phyloP scores from a whole-genome alignment of 768 basidiomycete species.

The Suillus luteus region DNA sequence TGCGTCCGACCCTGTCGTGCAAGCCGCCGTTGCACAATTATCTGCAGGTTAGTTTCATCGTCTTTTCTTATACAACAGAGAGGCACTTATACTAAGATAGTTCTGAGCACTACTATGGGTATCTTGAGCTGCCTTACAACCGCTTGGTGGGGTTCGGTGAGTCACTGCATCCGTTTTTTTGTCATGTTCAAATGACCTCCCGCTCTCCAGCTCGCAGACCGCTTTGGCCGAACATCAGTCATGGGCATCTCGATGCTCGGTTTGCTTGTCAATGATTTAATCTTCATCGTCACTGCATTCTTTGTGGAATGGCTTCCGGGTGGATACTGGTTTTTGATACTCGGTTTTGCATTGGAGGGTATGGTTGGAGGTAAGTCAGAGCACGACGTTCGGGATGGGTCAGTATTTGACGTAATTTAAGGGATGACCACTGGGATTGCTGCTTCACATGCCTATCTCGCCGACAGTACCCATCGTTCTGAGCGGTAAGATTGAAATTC shows the following conservation, averaged over 20 bases:
- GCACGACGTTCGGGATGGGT: not conserved
- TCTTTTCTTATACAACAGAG: not conserved
- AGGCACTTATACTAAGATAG: not conserved
- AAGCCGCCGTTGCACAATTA: conserved; percentile 69
- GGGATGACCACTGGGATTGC: conserved; percentile 54
- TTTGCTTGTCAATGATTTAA: conserved; percentile 60
- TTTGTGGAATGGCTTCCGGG: conserved; percentile 67
- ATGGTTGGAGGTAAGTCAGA: conserved; percentile 61
- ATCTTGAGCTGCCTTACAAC: conserved; percentile 76
- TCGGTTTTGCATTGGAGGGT: conserved; percentile 70
- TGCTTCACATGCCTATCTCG: conserved; percentile 63
- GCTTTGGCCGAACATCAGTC: conserved; percentile 67
- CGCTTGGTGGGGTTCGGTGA: conserved; percentile 84
- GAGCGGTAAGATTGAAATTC: conserved; percentile 44
- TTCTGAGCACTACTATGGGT: conserved; percentile 53
- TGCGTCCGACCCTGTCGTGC: conserved; percentile 68
- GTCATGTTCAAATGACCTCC: conserved; percentile 1
- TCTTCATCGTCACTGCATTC: conserved; percentile 64
- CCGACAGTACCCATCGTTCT: conserved; percentile 62
- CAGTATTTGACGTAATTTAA: conserved; percentile 26
- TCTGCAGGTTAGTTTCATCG: conserved; percentile 51
- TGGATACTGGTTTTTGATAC: conserved; percentile 77
- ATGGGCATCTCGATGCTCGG: conserved; percentile 65
- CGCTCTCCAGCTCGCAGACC: conserved; percentile 64
- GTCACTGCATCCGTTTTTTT: conserved; percentile 28